Evolutionary conservation across 768 basidiomycete species (phyloP), one percentile per base, ranked within the genome.

Genomic region (Pluteus cervinus): DNA sequence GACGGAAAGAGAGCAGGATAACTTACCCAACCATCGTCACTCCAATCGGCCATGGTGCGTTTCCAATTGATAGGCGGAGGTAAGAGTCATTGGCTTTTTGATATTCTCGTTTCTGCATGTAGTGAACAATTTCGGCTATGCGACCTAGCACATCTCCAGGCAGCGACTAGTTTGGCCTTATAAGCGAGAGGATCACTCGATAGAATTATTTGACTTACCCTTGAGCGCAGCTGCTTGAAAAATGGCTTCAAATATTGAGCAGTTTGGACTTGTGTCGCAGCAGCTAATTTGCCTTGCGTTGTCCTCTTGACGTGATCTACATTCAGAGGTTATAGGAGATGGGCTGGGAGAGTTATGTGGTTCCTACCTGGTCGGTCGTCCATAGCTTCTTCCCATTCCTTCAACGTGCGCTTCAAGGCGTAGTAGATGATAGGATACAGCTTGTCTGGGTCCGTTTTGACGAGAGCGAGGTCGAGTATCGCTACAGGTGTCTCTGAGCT

Each of bases 1-100:
- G 15, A n/a, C 18, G 1, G 29, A 20, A 25, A 26, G 12, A 33
- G 18, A 29, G 14, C 12, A n/a, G 14, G 29, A 39, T 15, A 28
- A 69, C 81, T 25, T 61, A 91, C 90, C 91, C 93, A 65, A 98
- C 96, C 86, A 94, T 94, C 43, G 96, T 99, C 7, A 99, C 96
- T 29, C 96, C 96, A 52, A 99, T 99, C 2, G 96, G 96, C 96
- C 96, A 99, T 3, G 96, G 93, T 0, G 96, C 94, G 51, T 96
- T 99, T 23, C 96, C 96, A 46, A 99, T 99, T 4, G 89, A 92
- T 25, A 99, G 68, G 5, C 96, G 85, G 16, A 99, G 77, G 57
- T 99, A 99, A 0, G 93, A 84, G 55, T 99, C 96, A 51, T 98
- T 99, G 3, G 96, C 94, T 38, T 71, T 76, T 58, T 97, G 91